These are phyloP conservation scores for Zizania palustris DNA, from an alignment of 202 grass and related monocot species.

Conservation along the genomic window DNA sequence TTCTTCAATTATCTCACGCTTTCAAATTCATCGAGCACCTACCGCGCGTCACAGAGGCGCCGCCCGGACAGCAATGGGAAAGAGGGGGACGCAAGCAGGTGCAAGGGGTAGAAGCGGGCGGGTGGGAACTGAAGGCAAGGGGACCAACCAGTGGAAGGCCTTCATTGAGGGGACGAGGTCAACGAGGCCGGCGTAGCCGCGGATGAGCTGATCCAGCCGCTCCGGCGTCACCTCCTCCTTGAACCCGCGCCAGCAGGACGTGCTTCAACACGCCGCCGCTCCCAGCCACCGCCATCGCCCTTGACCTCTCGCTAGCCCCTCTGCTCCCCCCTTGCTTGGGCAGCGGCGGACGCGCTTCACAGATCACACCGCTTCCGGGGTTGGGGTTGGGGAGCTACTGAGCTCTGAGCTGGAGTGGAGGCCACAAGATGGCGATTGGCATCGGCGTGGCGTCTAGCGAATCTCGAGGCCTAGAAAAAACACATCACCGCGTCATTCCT, in stretches of 20 bases:
- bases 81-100: neutral
- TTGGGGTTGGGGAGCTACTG: neutral
- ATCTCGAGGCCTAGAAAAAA: no score
- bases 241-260: slow-evolving; percentile 65
- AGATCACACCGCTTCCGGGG: neutral
- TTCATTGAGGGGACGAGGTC: slow-evolving; percentile 65
- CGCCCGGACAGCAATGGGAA: neutral
- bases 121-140: no score
- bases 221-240: slow-evolving; percentile 68
- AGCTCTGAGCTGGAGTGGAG: no score
- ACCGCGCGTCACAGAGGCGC: neutral
- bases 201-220: slow-evolving; percentile 53
- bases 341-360: neutral
- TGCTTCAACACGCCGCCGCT: slow-evolving; percentile 67
- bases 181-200: slow-evolving; percentile 73
- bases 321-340: neutral
- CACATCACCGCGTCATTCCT: no score
- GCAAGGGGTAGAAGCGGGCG: neutral
- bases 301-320: neutral
- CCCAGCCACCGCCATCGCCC: slow-evolving; percentile 8
- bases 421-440: no score
- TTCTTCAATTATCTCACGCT: no score
- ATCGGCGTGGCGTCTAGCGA: no score
- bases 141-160: slow-evolving; percentile 68
- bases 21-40: slow-evolving; percentile 40